Base-by-base conservation (phyloP, 2,329 filamentous ascomycete genomes). In the Colletotrichum sp. region DNA sequence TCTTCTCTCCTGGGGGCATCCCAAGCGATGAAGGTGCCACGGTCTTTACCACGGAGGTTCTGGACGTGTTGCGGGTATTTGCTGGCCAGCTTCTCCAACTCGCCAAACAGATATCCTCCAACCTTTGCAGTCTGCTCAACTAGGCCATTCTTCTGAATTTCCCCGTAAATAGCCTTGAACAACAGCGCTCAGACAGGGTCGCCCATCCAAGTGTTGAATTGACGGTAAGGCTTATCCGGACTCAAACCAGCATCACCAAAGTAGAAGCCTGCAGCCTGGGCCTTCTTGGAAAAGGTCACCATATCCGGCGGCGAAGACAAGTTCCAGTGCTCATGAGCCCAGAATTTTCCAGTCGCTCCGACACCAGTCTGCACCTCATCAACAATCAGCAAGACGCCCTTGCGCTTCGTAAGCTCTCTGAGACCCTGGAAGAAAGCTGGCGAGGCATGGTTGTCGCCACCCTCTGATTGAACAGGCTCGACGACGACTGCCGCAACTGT, bases 201-300 rank as follows among this genome's bases (percentile, higher is more conserved):
- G 81, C 96, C 96, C 94, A 98, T 98, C 96, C 96, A 98, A 64
- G 95, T 98, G 90, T 98, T 98, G 90, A 98, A 98, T 87, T 98
- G 96, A 77, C 96, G 93, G 89, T 98, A 98, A 7, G 96, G 94
- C 90, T 96, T 96, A 89, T 98, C 98, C 78, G 96, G 96, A 13
- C 94, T 90, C 79, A 98, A 90, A 48, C 92, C 92, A 12, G 92
- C 90, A 89, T 97, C 93, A 76, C 94, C 94, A 83, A 93, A 98
- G 90, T 97, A 98, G 90, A 96, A 98, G 38, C 96, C 96, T 9
- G 96, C 96, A 2, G 96, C 95, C 87, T 98, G 96, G 3, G 96
- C 96, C 90, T 98, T 98, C 90, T 98, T 98, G 82, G 92, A 95
- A 87, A 98, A 98, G 74, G 96, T 98, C 57, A 98, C 96, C 89